Base-by-base conservation (phyloP, 192 early-diverging fungal genomes). In the Coemansia pectinata region DNA sequence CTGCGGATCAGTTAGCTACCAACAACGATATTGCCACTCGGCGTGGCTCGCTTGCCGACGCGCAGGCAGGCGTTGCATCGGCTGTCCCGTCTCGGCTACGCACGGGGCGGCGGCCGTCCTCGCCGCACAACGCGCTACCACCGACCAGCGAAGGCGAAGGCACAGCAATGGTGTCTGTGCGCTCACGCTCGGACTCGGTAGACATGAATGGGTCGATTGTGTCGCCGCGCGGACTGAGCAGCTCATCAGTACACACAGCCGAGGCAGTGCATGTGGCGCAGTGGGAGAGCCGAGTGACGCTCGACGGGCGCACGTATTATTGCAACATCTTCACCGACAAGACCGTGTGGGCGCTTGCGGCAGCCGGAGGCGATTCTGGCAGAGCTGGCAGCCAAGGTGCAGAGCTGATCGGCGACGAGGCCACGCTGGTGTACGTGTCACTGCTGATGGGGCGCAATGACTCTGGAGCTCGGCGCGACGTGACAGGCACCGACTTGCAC, bases 271-370 rank as follows among this genome's bases (percentile, higher is more conserved):
- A 60, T 45, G 72, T 83, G 15, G 62, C 80, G 21, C 80, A 90
- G 62, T 91, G 90, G 90, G 89, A 87, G 38, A 80, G 81, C 67
- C 89, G 88, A 60, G 55, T 67, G 29, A 82, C 86, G 23, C 71
- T 79, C 0, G 90, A 91, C 53, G 86, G 88, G 2, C 72, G 86
- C 15, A 69, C 72, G 14, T 91, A 90, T 71, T 91, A 79, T 68
- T 90, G 87, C 84, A 89, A 91, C 77, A 86, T 87, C 68, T 76
- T 90, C 23, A 90, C 90, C 10, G 89, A 91, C 71, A 79, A 84
- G 62, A 89, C 86, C 5, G 79, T 73, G 36, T 91, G 89, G 89
- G 65, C 34, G 29, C 62, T 90, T 12, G 69, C 78, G 47, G 72
- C 78, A 52, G 74, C 85, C 11, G 70, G 74, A 40, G 45, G 65